These are phyloP conservation scores for Rhizopogon sp. DNA, from an alignment of 768 basidiomycete species.

Conservation along the genomic window DNA sequence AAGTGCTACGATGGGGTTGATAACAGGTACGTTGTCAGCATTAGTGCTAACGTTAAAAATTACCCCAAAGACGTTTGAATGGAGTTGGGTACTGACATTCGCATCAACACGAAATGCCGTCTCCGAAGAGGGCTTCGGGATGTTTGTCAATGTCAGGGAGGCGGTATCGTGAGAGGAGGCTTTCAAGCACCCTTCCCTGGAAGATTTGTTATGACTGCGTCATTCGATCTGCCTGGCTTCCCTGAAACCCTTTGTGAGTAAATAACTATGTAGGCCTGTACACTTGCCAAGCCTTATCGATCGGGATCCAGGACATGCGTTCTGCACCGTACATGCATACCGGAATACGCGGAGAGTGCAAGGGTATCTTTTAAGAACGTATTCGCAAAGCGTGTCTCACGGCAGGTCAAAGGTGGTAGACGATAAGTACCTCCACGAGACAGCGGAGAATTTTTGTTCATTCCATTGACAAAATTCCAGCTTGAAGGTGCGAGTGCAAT, in stretches of 20 bases:
- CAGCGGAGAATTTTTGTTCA: background rate
- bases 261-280: background rate
- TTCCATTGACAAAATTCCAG: too few relatives aligned
- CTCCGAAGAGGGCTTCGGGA: background rate
- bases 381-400: background rate
- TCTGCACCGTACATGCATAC: background rate
- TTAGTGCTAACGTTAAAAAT: too few relatives aligned
- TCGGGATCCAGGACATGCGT: background rate
- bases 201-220: background rate
- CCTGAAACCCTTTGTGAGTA: background rate
- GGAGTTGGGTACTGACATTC: background rate
- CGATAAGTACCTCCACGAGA: background rate
- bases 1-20: too few relatives aligned
- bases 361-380: background rate
- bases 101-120: background rate
- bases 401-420: background rate
- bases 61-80: background rate
- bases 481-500: background rate
- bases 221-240: background rate
- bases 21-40: too few relatives aligned
- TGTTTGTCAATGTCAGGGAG: background rate
- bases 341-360: too few relatives aligned
- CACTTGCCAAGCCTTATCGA: background rate
- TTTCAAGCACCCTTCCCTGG: too few relatives aligned
- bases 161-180: background rate